Evolutionary conservation across 2,329 filamentous ascomycete genomes (phyloP), one percentile per base, ranked within the genome.

Genomic region (Aspergillus ibericus): DNA sequence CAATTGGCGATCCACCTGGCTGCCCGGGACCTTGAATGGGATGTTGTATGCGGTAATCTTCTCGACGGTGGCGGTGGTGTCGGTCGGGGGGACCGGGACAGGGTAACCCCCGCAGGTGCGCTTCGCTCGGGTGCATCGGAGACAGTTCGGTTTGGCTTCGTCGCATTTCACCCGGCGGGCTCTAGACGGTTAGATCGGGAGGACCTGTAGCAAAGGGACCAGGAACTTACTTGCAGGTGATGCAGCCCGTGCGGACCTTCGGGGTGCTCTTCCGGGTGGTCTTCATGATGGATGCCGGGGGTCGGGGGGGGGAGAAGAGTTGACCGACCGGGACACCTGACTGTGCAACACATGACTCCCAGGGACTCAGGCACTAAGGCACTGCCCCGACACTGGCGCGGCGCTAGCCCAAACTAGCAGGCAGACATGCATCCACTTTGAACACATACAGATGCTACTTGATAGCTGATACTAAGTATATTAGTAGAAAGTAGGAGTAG

Each of bases 21-120:
- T 66, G 1, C 66, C 67, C 2, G 66, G 67, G 4, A 69, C 56
- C 34, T 66, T 68, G 40, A 68, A 68, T 1, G 66, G 66, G 18
- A 68, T 63, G 38, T 55, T 65, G 29, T 68, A 68, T 18, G 59
- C 46, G 38, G 47, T 59, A 16, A 67, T 64, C 5, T 40, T 15
- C 5, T 18, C 40, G 15, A 35, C 16, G 12, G 36, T 4, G 12
- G 36, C 8, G 12, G 9, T 7, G 27, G 48, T 27, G 7, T 32
- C 29, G 29, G 29, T 9, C 2, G 29, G 29, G 13, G 48, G 9
- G n/a, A 15, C 18, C 16, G 29, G 8, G 3, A 18, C 4, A 35
- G 32, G n/a, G 16, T 51, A 51, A 20, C 48, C 48, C 18, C 35
- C 36, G 27, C 58, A 59, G 3, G 9, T 3, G 15, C 58, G 53